Percentiles rank a stretch among this genome's conserved stretches.
Evolutionary conservation across 2,329 filamentous ascomycete species (phyloP).

Genomic region (Coleophoma eucalyptorum): DNA sequence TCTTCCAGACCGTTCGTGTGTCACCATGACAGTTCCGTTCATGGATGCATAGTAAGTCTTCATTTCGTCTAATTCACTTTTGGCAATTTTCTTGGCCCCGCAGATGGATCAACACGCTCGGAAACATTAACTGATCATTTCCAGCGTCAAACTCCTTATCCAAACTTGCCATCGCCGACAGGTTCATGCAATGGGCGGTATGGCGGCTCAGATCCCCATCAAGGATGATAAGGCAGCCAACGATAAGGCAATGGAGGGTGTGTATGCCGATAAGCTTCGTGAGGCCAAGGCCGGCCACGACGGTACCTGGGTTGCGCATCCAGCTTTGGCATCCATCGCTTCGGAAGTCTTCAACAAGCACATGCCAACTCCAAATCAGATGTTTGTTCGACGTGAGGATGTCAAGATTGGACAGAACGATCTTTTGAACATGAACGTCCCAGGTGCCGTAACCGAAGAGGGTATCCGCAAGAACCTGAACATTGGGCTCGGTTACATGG

Average conservation of each 20-base stretch:
- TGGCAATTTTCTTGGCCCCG: too few species aligned
- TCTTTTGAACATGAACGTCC: slow-evolving; percentile 96
- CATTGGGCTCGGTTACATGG: slow-evolving; percentile 97
- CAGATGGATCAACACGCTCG: too few species aligned
- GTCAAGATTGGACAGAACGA: slow-evolving; percentile 84
- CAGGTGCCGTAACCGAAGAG: slow-evolving; percentile 85
- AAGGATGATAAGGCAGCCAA: slow-evolving; percentile 91
- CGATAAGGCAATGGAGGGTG: slow-evolving; percentile 88
- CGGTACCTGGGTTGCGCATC: slow-evolving; percentile 95
- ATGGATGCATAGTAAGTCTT: slow-evolving; percentile 50
- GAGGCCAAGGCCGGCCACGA: slow-evolving; percentile 95
- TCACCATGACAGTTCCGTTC: slow-evolving; percentile 98
- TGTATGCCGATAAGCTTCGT: slow-evolving; percentile 92
- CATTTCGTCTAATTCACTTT: too few species aligned
- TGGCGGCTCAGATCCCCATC: slow-evolving; percentile 98
- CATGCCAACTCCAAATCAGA: slow-evolving; percentile 98
- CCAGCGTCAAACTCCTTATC: slow-evolving; percentile 80
- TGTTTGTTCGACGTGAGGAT: slow-evolving; percentile 86
- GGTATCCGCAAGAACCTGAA: slow-evolving; percentile 97
- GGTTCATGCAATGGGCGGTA: slow-evolving; percentile 98
- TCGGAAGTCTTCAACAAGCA: slow-evolving; percentile 94
- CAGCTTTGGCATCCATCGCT: slow-evolving; percentile 83
- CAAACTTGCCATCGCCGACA: slow-evolving; percentile 96
- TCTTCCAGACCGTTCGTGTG: slow-evolving; percentile 82
- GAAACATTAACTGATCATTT: not conserved